Evolutionary conservation across 495 filamentous ascomycete species (phyloP).

Genomic region (Chaetomium fimeti): DNA sequence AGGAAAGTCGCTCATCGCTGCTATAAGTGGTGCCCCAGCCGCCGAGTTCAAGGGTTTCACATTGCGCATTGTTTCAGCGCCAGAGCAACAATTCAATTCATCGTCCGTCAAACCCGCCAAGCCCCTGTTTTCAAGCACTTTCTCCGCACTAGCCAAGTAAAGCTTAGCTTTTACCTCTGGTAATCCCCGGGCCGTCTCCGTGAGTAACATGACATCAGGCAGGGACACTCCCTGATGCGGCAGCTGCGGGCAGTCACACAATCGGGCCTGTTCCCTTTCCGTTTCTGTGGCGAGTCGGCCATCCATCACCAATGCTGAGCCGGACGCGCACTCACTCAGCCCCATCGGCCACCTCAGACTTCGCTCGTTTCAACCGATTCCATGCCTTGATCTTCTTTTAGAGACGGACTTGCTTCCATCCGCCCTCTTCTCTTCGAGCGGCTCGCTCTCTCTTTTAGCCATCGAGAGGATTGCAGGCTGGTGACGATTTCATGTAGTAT

Average conservation of each 20-base stretch:
- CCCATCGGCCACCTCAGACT: not conserved
- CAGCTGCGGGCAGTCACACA: not conserved
- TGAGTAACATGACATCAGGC: conserved; percentile 2
- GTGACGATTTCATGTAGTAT: not conserved
- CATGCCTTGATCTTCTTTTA: not conserved
- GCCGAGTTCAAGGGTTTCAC: conserved; percentile 9
- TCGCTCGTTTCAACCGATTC: conserved; percentile 5
- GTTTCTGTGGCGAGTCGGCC: not conserved
- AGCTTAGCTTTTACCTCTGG: not conserved
- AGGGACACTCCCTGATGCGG: not conserved
- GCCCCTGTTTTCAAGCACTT: not conserved
- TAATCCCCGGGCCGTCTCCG: too few species aligned
- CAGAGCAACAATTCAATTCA: not conserved
- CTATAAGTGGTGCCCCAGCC: not conserved
- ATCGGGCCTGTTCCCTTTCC: not conserved
- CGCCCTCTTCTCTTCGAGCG: not conserved
- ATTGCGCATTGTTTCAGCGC: conserved; percentile 6
- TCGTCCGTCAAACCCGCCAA: not conserved
- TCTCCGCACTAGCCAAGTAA: conserved; percentile 5
- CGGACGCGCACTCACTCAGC: conserved; percentile 1
- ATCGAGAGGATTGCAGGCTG: not conserved
- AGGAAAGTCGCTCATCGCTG: not conserved
- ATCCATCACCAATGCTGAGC: not conserved
- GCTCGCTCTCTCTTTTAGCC: not conserved
- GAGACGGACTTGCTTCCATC: not conserved